Percentiles rank a stretch among this genome's conserved stretches.
These are phyloP conservation scores for Besnoitia besnoiti DNA, from an alignment of 169 alveolate genomes.

Conservation along the genomic window DNA sequence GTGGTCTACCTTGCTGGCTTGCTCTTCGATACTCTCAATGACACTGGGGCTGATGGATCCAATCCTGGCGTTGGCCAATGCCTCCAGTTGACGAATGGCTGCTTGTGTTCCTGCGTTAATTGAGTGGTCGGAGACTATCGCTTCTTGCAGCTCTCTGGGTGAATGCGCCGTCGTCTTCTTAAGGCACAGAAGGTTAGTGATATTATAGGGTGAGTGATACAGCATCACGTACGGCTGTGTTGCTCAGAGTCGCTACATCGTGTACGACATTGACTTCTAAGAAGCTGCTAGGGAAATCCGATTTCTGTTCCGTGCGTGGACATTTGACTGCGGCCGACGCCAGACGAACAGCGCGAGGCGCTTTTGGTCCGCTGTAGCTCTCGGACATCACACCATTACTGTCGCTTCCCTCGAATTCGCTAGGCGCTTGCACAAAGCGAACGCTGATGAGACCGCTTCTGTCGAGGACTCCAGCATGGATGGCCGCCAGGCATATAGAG, in stretches of 20 bases:
- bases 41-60: not conserved
- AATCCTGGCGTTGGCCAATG: not conserved
- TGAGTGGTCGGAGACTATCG: not conserved
- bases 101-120: not conserved
- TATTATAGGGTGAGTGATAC: not conserved
- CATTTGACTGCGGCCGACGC: conserved; percentile 75
- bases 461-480: conserved; percentile 84
- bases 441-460: conserved; percentile 70
- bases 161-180: not conserved
- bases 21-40: not conserved
- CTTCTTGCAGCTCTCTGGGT: not conserved
- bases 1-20: conserved; percentile 10
- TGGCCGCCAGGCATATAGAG: conserved; percentile 85
- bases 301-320: conserved; percentile 59
- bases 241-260: not conserved
- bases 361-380: conserved; percentile 73
- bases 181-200: not conserved
- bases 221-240: not conserved
- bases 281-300: conserved; percentile 32
- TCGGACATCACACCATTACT: conserved; percentile 82
- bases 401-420: conserved; percentile 80
- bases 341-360: conserved; percentile 77
- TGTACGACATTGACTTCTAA: not conserved
- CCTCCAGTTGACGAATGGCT: conserved; percentile 15
- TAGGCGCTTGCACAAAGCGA: conserved; percentile 77